A percentile compares a stretch with the other conserved stretches of the same genome.
phyloP scores from a whole-genome alignment of 2,329 filamentous ascomycete genomes.

The Dichotomopilus funicola region DNA sequence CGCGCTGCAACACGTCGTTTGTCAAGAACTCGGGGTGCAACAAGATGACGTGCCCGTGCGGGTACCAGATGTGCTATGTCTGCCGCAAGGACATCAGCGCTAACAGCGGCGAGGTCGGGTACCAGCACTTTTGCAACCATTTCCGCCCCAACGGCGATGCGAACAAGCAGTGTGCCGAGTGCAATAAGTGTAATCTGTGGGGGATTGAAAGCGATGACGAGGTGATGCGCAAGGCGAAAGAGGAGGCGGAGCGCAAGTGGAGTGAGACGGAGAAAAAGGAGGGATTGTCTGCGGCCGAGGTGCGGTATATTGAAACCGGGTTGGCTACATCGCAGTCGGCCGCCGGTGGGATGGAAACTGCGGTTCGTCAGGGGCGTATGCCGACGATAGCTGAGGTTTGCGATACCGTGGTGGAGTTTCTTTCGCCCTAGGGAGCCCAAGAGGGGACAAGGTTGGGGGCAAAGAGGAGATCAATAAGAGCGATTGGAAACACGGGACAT shows the following conservation, averaged over 20 bases:
- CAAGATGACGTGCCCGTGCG: constrained; percentile 91
- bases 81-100: constrained; percentile 69
- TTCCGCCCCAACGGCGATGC: constrained; percentile 75
- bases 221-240: constrained; percentile 61
- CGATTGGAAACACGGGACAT: background rate
- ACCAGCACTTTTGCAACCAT: constrained; percentile 93
- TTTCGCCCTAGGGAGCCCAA: constrained; percentile 27
- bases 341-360: constrained; percentile 24
- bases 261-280: constrained; percentile 55
- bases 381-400: constrained; percentile 39
- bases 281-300: constrained; percentile 45
- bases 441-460: background rate
- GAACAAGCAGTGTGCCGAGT: constrained; percentile 62
- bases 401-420: constrained; percentile 39
- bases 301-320: constrained; percentile 51
- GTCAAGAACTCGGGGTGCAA: constrained; percentile 94
- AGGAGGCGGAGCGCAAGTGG: constrained; percentile 67
- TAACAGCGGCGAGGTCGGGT: constrained; percentile 55
- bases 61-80: constrained; percentile 97
- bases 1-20: constrained; percentile 82
- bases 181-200: constrained; percentile 72
- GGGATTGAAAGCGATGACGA: constrained; percentile 68
- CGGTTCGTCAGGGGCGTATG: constrained; percentile 30
- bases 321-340: constrained; percentile 5
- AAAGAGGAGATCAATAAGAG: background rate